Conservation (phyloP, 2,329 filamentous ascomycete genomes). For the Ceratocystiopsis sp. region DNA sequence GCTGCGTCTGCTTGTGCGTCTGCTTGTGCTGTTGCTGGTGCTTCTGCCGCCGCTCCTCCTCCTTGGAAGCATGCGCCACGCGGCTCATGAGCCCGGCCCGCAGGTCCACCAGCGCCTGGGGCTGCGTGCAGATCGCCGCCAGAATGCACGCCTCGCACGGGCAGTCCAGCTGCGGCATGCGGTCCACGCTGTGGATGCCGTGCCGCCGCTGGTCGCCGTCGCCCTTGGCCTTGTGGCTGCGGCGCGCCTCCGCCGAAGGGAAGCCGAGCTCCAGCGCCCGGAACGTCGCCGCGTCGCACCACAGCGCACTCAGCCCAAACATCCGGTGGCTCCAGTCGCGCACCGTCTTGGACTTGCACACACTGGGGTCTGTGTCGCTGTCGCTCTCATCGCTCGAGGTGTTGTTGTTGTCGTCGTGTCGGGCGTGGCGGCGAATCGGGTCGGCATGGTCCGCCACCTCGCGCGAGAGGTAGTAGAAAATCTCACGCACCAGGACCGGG, state of each 20-base stretch:
- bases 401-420: neutral
- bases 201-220: neutral
- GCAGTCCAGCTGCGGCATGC: constrained; percentile 5
- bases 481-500: constrained; percentile 9
- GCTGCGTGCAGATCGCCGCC: constrained; percentile 27
- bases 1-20: too few species aligned
- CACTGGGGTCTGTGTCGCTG: neutral
- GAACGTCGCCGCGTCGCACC: constrained; percentile 5
- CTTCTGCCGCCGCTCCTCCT: neutral
- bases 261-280: constrained; percentile 3
- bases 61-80: constrained; percentile 7
- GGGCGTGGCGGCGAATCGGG: constrained; percentile 5
- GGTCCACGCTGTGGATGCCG: neutral
- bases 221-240: neutral
- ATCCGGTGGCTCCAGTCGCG: constrained; percentile 10
- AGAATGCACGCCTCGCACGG: constrained; percentile 38
- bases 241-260: neutral
- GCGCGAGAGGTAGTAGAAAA: constrained; percentile 18
- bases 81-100: constrained; percentile 25
- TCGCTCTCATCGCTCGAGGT: neutral
- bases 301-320: constrained; percentile 8
- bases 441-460: constrained; percentile 9
- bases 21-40: neutral
- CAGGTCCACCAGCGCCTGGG: constrained; percentile 26
- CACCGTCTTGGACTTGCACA: neutral